These are phyloP conservation scores for Penicillium oxalicum DNA, from an alignment of 2,329 filamentous ascomycete genomes.

Conservation along the genomic window DNA sequence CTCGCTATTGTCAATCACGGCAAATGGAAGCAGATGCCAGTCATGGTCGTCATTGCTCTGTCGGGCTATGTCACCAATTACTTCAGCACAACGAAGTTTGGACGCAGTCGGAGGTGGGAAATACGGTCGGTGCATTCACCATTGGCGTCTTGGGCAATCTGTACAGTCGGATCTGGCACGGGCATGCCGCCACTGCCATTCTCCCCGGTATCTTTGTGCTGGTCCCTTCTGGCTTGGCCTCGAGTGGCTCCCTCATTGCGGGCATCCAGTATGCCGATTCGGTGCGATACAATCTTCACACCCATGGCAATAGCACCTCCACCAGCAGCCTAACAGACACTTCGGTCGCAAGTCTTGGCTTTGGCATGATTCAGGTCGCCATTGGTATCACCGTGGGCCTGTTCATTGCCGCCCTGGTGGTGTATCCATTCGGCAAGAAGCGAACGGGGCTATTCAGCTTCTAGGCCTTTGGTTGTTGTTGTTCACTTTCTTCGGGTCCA, in stretches of 20 bases:
- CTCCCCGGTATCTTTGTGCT: slow-evolving; percentile 79
- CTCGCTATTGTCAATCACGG: slow-evolving; percentile 77
- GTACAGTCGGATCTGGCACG: slow-evolving; percentile 68
- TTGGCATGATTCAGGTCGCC: slow-evolving; percentile 46
- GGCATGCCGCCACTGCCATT: slow-evolving; percentile 78
- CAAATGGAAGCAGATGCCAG: slow-evolving; percentile 71
- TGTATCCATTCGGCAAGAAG: slow-evolving; percentile 46
- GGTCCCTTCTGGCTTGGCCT: slow-evolving; percentile 57
- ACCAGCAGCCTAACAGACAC: slow-evolving; percentile 23
- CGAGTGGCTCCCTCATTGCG: slow-evolving; percentile 52
- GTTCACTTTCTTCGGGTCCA: neutral
- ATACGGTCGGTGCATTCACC: slow-evolving; percentile 69
- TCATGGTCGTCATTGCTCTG: slow-evolving; percentile 70
- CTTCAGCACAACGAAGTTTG: slow-evolving; percentile 64
- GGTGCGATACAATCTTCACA: slow-evolving; percentile 35
- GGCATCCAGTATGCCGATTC: slow-evolving; percentile 56
- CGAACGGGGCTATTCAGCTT: slow-evolving; percentile 47
- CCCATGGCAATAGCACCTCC: slow-evolving; percentile 14
- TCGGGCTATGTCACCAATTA: slow-evolving; percentile 72
- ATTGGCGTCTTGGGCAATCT: slow-evolving; percentile 77
- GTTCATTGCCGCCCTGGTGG: slow-evolving; percentile 44
- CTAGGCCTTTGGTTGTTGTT: slow-evolving; percentile 11
- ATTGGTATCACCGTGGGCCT: slow-evolving; percentile 47
- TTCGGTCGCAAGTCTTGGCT: slow-evolving; percentile 45
- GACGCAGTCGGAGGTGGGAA: slow-evolving; percentile 68